These are phyloP conservation scores for Lichtheimia hyalospora DNA, from an alignment of 371 early-diverging fungal genomes.

Conservation along the genomic window DNA sequence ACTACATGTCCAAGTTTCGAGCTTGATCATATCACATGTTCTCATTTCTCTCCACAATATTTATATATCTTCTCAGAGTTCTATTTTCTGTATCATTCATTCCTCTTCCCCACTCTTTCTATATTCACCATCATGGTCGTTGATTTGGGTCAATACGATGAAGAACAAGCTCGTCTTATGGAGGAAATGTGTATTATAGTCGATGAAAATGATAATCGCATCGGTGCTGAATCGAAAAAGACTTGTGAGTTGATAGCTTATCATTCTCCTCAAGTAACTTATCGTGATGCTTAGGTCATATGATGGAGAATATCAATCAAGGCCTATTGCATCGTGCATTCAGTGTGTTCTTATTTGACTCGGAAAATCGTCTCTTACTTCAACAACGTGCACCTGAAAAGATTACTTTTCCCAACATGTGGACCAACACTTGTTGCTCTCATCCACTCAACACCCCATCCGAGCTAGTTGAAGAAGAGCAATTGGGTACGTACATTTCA, in stretches of 20 bases:
- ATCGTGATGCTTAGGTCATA: constrained; percentile 63
- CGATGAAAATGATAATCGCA: constrained; percentile 79
- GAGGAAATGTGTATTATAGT: constrained; percentile 95
- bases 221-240: constrained; percentile 91
- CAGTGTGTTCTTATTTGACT: constrained; percentile 92
- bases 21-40: too few species aligned
- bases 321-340: constrained; percentile 96
- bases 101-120: constrained; percentile 4
- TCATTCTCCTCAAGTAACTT: neutral
- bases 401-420: constrained; percentile 96
- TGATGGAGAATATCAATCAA: constrained; percentile 83
- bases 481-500: constrained; percentile 51
- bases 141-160: constrained; percentile 71
- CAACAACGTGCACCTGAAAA: constrained; percentile 95
- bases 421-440: constrained; percentile 98
- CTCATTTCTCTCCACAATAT: neutral
- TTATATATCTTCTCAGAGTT: constrained; percentile 5
- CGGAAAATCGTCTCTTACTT: constrained; percentile 77
- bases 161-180: constrained; percentile 93
- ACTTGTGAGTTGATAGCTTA: constrained; percentile 62
- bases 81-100: neutral
- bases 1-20: too few species aligned
- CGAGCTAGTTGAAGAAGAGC: constrained; percentile 81
- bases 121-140: constrained; percentile 36
- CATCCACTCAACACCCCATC: constrained; percentile 86